These are phyloP conservation scores for Spinacia oleracea DNA, from an alignment of 179 eudicot species.

Conservation along the genomic window DNA sequence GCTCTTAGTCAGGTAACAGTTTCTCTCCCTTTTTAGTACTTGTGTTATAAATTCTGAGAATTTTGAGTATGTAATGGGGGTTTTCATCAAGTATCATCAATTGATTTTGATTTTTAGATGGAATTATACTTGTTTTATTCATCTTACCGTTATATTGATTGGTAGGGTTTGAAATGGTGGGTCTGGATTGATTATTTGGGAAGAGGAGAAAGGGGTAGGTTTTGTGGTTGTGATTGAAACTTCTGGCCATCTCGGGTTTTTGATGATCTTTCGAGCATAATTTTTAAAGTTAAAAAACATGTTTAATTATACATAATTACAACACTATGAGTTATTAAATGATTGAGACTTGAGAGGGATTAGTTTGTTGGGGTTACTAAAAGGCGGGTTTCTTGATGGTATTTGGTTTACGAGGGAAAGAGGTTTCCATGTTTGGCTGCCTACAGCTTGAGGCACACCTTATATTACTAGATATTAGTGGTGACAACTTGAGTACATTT, in stretches of 20 bases:
- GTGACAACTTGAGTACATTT: too few relatives aligned
- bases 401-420: background rate
- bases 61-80: background rate
- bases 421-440: background rate
- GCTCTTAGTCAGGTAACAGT: constrained; percentile 84
- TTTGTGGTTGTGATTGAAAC: background rate
- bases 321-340: background rate
- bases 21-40: background rate
- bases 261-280: background rate
- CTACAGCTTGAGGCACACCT: background rate
- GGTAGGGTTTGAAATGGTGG: background rate
- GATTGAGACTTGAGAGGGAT: background rate
- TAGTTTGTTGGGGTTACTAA: background rate
- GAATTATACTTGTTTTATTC: background rate
- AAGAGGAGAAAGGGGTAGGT: background rate
- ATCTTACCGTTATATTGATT: background rate
- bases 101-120: background rate
- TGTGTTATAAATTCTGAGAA: background rate
- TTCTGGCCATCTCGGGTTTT: background rate
- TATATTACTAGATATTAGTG: background rate
- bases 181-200: background rate
- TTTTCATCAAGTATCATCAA: background rate
- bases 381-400: background rate
- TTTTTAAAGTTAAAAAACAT: background rate
- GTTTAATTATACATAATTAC: background rate